These are phyloP conservation scores for Triticum monococcum DNA, from an alignment of 176 grass and related monocot genomes.

Conservation along the genomic window DNA sequence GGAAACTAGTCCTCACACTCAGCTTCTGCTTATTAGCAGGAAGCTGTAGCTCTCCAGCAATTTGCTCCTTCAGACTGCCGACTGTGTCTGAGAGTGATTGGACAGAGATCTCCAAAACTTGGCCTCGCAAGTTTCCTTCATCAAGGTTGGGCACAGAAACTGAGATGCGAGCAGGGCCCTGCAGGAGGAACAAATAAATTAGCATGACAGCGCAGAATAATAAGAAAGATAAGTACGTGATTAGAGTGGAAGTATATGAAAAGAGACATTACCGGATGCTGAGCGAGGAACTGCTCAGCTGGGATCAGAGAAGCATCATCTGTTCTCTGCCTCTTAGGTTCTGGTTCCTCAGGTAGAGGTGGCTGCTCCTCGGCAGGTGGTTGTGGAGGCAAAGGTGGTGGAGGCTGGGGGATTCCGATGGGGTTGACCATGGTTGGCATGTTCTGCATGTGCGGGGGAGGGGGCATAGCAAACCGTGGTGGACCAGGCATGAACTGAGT, in stretches of 20 bases:
- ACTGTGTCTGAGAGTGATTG: conserved; percentile 84
- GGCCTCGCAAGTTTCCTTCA: conserved; percentile 96
- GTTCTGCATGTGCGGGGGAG: conserved; percentile 49
- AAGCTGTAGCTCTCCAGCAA: conserved; percentile 94
- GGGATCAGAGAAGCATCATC: conserved; percentile 86
- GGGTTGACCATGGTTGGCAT: conserved; percentile 52
- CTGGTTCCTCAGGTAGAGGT: conserved; percentile 90
- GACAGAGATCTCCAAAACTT: conserved; percentile 73
- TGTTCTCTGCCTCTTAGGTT: conserved; percentile 83
- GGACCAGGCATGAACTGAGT: conserved; percentile 57
- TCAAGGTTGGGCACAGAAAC: conserved; percentile 88
- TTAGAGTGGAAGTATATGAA: not conserved
- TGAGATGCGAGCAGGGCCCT: conserved; percentile 76
- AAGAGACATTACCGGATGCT: conserved; percentile 69
- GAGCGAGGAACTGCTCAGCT: conserved; percentile 81
- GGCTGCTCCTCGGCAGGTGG: conserved; percentile 84
- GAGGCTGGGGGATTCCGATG: conserved; percentile 57
- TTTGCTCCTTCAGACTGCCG: conserved; percentile 91
- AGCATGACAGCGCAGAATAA: not conserved
- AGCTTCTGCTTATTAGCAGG: conserved; percentile 97
- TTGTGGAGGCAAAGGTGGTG: conserved; percentile 72
- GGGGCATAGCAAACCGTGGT: conserved; percentile 58
- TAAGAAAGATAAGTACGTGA: not conserved
- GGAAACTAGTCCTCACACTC: conserved; percentile 74
- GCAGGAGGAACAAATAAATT: conserved; percentile 28